Evolutionary conservation across 1,284 basidiomycete species (phyloP).

Genomic region (Ganoderma lucidum): DNA sequence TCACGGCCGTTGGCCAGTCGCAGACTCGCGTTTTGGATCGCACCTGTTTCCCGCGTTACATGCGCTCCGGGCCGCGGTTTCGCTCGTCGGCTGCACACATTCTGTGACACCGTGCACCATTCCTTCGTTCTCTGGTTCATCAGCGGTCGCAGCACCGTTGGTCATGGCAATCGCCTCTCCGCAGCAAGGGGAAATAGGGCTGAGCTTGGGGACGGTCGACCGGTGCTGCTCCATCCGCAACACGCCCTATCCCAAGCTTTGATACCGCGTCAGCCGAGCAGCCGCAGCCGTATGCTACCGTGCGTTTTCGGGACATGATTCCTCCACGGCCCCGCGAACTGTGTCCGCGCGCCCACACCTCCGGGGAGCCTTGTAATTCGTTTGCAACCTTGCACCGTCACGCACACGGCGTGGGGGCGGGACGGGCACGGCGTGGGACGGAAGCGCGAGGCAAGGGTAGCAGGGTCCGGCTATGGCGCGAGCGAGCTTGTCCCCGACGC

Average conservation of each 20-base stretch:
- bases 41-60: not conserved
- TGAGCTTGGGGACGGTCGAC: not conserved
- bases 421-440: conserved; percentile 11
- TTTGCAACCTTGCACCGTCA: not conserved
- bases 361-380: not conserved
- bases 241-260: not conserved
- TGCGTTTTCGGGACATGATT: not conserved
- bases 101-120: not conserved
- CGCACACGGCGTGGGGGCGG: not conserved
- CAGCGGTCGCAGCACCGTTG: not conserved
- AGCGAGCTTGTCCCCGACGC: conserved; percentile 17
- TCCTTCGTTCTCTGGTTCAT: not conserved
- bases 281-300: conserved; percentile 4
- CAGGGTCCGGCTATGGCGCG: conserved; percentile 17
- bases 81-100: not conserved
- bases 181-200: conserved; percentile 3
- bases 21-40: not conserved
- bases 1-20: not conserved
- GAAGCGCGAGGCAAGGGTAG: not conserved
- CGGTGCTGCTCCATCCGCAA: not conserved
- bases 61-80: not conserved
- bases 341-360: not conserved
- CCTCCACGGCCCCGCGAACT: not conserved
- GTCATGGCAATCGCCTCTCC: not conserved
- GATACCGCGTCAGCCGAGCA: conserved; percentile 3